Evolutionary conservation across 495 filamentous ascomycete species (phyloP).

Genomic region (Aspergillus baeticus): DNA sequence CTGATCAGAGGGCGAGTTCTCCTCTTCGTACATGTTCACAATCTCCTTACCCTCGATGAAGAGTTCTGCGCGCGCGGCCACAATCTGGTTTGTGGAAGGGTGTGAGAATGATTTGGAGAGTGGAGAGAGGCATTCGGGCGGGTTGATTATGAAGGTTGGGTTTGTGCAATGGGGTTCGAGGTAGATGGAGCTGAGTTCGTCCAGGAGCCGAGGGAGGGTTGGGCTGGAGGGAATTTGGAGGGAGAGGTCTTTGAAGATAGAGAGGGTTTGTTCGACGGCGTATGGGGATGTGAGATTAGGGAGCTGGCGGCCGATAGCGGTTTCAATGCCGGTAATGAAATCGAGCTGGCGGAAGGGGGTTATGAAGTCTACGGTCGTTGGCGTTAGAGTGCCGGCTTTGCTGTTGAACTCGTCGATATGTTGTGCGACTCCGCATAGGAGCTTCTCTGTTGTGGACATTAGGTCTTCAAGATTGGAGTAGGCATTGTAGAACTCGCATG

Average conservation of each 20-base stretch:
- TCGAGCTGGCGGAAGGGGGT: constrained; percentile 65
- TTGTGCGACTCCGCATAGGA: constrained; percentile 58
- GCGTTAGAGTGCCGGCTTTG: constrained; percentile 44
- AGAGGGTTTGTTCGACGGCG: constrained; percentile 54
- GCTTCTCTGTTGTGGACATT: constrained; percentile 67
- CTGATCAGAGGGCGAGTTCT: constrained; percentile 89
- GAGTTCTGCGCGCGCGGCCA: constrained; percentile 82
- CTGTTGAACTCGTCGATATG: constrained; percentile 54
- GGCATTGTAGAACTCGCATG: constrained; percentile 92
- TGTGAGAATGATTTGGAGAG: constrained; percentile 80
- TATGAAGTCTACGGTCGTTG: constrained; percentile 56
- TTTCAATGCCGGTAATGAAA: constrained; percentile 79
- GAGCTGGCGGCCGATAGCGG: constrained; percentile 57
- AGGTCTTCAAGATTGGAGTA: constrained; percentile 78
- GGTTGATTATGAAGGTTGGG: constrained; percentile 89
- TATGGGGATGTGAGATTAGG: constrained; percentile 61
- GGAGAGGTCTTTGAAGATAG: constrained; percentile 55
- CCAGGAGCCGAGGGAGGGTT: constrained; percentile 78
- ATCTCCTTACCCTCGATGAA: constrained; percentile 79
- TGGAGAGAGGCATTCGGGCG: constrained; percentile 88
- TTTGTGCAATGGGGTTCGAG: constrained; percentile 67
- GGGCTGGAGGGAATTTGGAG: constrained; percentile 51
- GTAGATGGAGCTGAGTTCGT: constrained; percentile 72
- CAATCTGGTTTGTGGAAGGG: constrained; percentile 59
- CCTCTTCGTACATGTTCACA: constrained; percentile 96